A percentile compares a stretch with the other conserved stretches of the same genome.
Conservation (phyloP, 192 early-diverging fungal species). For the Thamnidium elegans region DNA sequence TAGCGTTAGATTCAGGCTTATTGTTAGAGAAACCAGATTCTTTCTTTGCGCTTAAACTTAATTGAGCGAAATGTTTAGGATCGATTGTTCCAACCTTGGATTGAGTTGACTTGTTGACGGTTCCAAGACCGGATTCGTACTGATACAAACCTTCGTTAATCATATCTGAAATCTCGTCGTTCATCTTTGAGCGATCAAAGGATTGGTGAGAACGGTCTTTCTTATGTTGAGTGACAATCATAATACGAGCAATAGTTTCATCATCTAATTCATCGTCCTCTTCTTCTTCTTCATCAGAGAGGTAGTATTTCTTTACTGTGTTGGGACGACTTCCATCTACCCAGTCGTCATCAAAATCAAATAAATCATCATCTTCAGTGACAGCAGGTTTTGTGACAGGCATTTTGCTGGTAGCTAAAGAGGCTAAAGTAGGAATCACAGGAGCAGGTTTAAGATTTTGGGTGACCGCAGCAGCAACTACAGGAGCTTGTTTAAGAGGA, state of each 20-base stretch:
- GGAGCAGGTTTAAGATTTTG: conserved; percentile 1
- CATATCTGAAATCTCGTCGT: conserved; percentile 84
- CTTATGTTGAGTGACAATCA: conserved; percentile 88
- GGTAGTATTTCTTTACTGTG: conserved; percentile 48
- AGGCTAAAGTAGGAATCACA: neutral
- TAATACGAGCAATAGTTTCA: conserved; percentile 79
- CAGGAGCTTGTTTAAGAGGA: neutral
- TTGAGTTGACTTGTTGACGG: conserved; percentile 34
- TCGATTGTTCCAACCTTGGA: conserved; percentile 62
- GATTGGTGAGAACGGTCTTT: conserved; percentile 71
- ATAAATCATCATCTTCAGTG: conserved; percentile 68
- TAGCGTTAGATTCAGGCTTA: neutral
- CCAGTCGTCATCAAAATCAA: conserved; percentile 81
- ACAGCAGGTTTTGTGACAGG: conserved; percentile 10
- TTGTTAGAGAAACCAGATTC: neutral
- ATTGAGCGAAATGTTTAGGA: conserved; percentile 55
- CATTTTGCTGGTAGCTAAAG: too few species aligned
- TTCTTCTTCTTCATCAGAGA: conserved; percentile 46
- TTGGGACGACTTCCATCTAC: conserved; percentile 48
- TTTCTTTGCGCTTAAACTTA: conserved; percentile 39
- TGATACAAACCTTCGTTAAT: conserved; percentile 93
- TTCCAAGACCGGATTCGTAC: conserved; percentile 69
- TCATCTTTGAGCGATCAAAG: conserved; percentile 73
- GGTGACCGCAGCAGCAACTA: neutral
- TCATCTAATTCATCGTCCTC: conserved; percentile 86